Evolutionary conservation across 2,329 filamentous ascomycete genomes (phyloP).

Genomic region (Dryadomyces quercivorus): DNA sequence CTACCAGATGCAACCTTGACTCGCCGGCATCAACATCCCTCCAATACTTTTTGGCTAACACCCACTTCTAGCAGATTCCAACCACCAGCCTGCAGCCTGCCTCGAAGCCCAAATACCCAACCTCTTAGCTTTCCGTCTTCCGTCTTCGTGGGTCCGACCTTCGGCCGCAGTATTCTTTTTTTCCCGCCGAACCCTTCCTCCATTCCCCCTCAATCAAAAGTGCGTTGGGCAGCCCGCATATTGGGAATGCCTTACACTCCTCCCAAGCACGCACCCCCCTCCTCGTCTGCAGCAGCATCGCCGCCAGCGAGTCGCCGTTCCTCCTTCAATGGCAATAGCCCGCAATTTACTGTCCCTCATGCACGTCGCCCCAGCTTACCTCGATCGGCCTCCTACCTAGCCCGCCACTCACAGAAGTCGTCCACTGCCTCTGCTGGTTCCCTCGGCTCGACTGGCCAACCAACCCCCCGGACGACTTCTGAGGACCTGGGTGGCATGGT

Average conservation of each 20-base stretch:
- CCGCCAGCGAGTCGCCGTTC: constrained; percentile 46
- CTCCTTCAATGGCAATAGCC: constrained; percentile 33
- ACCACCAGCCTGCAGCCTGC: not conserved
- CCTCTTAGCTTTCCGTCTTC: not conserved
- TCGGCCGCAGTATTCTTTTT: not conserved
- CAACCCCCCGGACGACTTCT: constrained; percentile 36
- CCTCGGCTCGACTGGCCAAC: constrained; percentile 24
- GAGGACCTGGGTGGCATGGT: constrained; percentile 35
- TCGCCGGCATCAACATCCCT: too few species aligned
- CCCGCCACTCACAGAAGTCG: constrained; percentile 47
- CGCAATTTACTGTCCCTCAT: constrained; percentile 5
- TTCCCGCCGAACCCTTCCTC: not conserved
- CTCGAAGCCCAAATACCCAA: not conserved
- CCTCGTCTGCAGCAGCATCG: constrained; percentile 44
- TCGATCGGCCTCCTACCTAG: constrained; percentile 54
- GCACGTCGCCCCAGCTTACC: constrained; percentile 41
- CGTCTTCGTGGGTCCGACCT: not conserved
- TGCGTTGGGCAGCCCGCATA: constrained; percentile 14
- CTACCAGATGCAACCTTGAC: not conserved
- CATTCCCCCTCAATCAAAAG: not conserved
- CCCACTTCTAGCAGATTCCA: not conserved
- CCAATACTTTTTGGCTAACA: not conserved
- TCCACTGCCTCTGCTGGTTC: constrained; percentile 27
- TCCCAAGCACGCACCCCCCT: constrained; percentile 54
- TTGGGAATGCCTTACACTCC: constrained; percentile 79